A percentile compares a stretch with the other conserved stretches of the same genome.
These are phyloP conservation scores for Falciphora oryzae DNA, from an alignment of 2,329 filamentous ascomycete species.

Conservation along the genomic window DNA sequence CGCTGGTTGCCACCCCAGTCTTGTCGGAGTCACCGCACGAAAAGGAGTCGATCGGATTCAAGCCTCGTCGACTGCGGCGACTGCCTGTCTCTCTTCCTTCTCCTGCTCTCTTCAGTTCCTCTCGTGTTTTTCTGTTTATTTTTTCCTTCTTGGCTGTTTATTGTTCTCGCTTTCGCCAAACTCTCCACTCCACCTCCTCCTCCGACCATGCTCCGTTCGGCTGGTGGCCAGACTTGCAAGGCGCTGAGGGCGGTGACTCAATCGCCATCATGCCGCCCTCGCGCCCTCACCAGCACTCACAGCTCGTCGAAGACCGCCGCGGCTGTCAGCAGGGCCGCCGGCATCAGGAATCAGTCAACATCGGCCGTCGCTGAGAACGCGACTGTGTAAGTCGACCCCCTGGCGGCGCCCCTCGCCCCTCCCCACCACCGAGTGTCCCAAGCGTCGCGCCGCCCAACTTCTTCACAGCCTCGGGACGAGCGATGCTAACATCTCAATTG, in stretches of 20 bases:
- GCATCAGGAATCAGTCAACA: conserved; percentile 45
- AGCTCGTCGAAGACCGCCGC: conserved; percentile 27
- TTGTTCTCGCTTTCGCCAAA: conserved; percentile 1
- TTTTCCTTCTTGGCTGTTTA: conserved; percentile 2
- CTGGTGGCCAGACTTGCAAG: conserved; percentile 38
- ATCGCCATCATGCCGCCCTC: conserved; percentile 28
- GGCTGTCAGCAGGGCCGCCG: conserved; percentile 33
- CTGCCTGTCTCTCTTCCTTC: background rate
- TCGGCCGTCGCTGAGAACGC: conserved; percentile 41
- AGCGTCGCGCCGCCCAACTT: conserved; percentile 9
- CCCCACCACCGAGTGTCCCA: background rate
- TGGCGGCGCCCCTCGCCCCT: conserved; percentile 1
- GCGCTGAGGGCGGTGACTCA: conserved; percentile 39
- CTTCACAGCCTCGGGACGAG: background rate
- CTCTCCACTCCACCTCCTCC: background rate
- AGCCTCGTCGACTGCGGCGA: background rate
- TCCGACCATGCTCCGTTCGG: conserved; percentile 38
- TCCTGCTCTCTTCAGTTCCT: background rate
- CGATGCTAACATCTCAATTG: conserved; percentile 19
- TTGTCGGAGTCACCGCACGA: background rate
- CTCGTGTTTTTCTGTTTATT: background rate
- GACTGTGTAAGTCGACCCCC: conserved; percentile 43
- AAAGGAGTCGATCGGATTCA: background rate
- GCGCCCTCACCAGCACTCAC: conserved; percentile 36
- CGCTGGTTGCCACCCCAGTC: background rate